Evolutionary conservation across 148 eudicot species (phyloP).

Genomic region (Fallopia convolvulus): DNA sequence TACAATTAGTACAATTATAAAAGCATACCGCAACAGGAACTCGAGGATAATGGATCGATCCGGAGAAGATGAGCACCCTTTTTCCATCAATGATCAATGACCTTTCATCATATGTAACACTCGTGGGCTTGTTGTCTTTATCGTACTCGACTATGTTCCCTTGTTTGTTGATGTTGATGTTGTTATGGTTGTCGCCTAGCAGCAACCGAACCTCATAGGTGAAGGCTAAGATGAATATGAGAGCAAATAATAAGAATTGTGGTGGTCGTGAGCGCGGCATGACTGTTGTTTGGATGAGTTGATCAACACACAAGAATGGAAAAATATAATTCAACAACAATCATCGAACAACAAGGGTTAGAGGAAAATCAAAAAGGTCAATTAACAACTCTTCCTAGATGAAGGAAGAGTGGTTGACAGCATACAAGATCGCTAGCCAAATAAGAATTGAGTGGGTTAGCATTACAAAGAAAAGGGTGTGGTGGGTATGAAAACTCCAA

Average conservation of each 20-base stretch:
- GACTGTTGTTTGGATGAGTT: background rate
- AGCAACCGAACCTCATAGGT: background rate
- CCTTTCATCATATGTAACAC: conserved; percentile 37
- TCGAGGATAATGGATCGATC: conserved; percentile 57
- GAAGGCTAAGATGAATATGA: background rate
- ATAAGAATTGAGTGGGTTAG: background rate
- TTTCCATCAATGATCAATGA: conserved; percentile 43
- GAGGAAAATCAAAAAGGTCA: background rate
- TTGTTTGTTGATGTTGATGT: too few relatives aligned
- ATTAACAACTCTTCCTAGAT: background rate
- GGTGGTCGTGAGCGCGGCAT: background rate
- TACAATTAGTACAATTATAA: background rate
- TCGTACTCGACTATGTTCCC: background rate
- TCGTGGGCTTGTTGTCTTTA: background rate
- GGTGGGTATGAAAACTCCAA: background rate
- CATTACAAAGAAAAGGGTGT: background rate
- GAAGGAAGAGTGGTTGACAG: background rate
- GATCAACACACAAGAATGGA: background rate
- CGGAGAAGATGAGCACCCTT: conserved; percentile 40
- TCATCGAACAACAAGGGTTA: background rate
- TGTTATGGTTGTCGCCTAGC: background rate
- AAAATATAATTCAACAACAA: background rate
- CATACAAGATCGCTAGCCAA: background rate
- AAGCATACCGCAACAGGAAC: conserved; percentile 28
- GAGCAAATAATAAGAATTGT: background rate